Base-by-base conservation (phyloP, 2,329 filamentous ascomycete species). In the Sporothrix curviconia region DNA sequence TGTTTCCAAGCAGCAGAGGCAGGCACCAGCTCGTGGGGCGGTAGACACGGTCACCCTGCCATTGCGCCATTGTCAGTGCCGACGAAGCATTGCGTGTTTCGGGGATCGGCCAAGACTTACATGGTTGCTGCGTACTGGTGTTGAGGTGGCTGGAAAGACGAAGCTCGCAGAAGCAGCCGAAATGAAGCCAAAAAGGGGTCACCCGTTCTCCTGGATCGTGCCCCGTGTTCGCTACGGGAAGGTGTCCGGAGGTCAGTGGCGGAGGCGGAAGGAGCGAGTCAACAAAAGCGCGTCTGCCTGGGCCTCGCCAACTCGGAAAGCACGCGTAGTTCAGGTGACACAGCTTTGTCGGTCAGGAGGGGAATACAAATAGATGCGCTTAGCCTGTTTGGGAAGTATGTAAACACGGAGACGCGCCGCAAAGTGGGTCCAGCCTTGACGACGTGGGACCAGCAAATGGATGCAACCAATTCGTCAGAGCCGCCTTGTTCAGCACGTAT, bases 391-490 rank as follows among this genome's bases (percentile, higher is more conserved):
- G 6, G 46, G 63, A 49, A 59, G 43, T 40, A 63, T 62, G 63
- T 64, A 64, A 64, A 64, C 63, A 52, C 49, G 7, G 15, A 25
- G 60, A 63, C 63, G 63, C 61, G 60, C 59, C 44, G 49, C 49
- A 55, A 59, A 50, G 56, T 56, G 56, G 56, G 49, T 50, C 59
- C 42, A 28, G 42, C 49, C 22, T 36, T 51, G 9, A 39, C 44
- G n/a, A 40, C 14, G 19, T 52, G 36, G 42, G 19, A 22, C 30
- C 25, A 42, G 36, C 53, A 30, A 28, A n/a, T 19, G 15, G 51
- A 42, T 22, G 51, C 28, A 53, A 42, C 49, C 49, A 51, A 51
- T 51, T 51, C 34, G 34, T 44, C 51, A n/a, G n/a, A n/a, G n/a
- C n/a, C n/a, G n/a, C n/a, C n/a, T n/a, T n/a, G n/a, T 46, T 37